Evolutionary conservation across 75 land plant genomes (phyloP).

Genomic region (Pseudotsuga menziesii): DNA sequence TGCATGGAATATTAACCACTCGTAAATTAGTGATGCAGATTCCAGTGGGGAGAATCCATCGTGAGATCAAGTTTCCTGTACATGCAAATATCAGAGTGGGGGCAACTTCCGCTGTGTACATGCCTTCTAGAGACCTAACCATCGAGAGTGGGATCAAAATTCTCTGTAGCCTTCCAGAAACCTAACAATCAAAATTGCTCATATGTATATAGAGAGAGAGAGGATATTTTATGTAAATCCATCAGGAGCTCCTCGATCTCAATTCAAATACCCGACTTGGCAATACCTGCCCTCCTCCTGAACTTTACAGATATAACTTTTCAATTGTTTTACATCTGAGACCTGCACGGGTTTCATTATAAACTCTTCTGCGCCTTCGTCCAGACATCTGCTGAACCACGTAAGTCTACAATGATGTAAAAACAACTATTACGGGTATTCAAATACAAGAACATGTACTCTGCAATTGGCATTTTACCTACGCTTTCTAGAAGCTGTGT

Average conservation of each 20-base stretch:
- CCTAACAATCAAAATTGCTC: no score
- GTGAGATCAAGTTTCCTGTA: constrained; percentile 45
- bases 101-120: constrained; percentile 66
- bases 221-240: no score
- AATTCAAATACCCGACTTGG: no score
- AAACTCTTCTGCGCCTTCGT: constrained; percentile 33
- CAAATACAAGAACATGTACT: no score
- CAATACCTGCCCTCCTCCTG: no score
- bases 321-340: constrained; percentile 25
- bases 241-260: no score
- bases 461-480: constrained; percentile 21
- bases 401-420: not conserved
- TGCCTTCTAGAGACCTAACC: not conserved
- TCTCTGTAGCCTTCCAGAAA: no score
- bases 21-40: constrained; percentile 26
- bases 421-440: not conserved
- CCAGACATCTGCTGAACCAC: constrained; percentile 17
- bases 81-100: constrained; percentile 56
- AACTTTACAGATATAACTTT: not conserved
- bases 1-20: no score
- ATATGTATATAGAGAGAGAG: no score
- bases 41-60: constrained; percentile 64
- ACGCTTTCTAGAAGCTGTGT: constrained; percentile 18
- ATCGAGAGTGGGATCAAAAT: no score
- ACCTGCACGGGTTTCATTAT: constrained; percentile 26